Conservation (phyloP, 2,329 filamentous ascomycete species). For the Xylariaceae sp. region DNA sequence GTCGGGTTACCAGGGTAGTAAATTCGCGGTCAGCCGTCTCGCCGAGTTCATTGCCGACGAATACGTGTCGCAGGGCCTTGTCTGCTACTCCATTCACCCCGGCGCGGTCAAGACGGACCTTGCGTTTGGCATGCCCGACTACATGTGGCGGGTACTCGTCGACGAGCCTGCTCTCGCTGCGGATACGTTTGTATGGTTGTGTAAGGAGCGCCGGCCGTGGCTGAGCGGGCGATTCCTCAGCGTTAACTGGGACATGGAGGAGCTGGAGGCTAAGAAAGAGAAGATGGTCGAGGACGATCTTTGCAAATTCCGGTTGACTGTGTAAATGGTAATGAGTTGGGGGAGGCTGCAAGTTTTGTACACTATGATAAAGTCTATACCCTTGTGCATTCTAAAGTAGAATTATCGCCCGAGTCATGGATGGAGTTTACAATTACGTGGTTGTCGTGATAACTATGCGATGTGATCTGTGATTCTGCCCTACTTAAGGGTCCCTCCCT, state of each 20-base stretch:
- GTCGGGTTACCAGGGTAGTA: slow-evolving; percentile 42
- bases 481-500: too few relatives aligned
- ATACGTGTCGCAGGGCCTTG: slow-evolving; percentile 37
- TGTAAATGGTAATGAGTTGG: not conserved
- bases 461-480: too few relatives aligned
- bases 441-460: too few relatives aligned
- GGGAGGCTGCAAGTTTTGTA: too few relatives aligned
- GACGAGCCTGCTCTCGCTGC: slow-evolving; percentile 31
- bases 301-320: slow-evolving; percentile 27
- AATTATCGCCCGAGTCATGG: too few relatives aligned
- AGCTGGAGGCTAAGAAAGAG: slow-evolving; percentile 29
- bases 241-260: slow-evolving; percentile 31
- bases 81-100: slow-evolving; percentile 41
- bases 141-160: slow-evolving; percentile 20
- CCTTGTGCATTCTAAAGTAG: too few relatives aligned
- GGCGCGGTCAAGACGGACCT: slow-evolving; percentile 42
- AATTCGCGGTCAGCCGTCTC: slow-evolving; percentile 40
- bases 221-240: slow-evolving; percentile 27
- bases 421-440: too few relatives aligned
- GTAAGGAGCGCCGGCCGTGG: slow-evolving; percentile 23
- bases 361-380: too few relatives aligned
- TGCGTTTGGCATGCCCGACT: slow-evolving; percentile 32
- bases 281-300: slow-evolving; percentile 28
- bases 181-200: slow-evolving; percentile 23
- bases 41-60: slow-evolving; percentile 41